Percentiles rank a stretch among this genome's conserved stretches.
Evolutionary conservation across 2,329 filamentous ascomycete genomes (phyloP).

Genomic region (Fusarium aywerte): DNA sequence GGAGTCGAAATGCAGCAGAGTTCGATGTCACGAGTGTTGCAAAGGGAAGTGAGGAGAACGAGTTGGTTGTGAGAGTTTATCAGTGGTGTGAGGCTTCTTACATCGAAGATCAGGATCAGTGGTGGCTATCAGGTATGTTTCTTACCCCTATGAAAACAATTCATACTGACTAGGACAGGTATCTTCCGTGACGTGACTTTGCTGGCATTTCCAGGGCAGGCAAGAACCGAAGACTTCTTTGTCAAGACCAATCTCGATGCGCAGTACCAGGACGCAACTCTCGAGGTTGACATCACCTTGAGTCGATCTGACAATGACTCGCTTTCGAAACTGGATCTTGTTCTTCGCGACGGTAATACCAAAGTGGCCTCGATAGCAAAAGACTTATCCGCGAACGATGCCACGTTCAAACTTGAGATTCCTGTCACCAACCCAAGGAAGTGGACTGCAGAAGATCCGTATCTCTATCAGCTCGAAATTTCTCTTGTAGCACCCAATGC

Average conservation of each 20-base stretch:
- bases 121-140: constrained; percentile 13
- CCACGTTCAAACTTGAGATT: rapidly evolving
- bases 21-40: neutral
- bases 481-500: neutral
- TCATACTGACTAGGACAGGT: neutral
- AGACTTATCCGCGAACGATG: rapidly evolving
- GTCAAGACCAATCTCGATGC: constrained; percentile 6
- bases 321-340: rapidly evolving
- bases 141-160: rapidly evolving
- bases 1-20: constrained; percentile 15
- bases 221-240: constrained; percentile 5
- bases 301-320: rapidly evolving
- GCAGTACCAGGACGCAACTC: neutral
- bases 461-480: constrained; percentile 7
- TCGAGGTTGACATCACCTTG: neutral
- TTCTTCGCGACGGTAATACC: neutral
- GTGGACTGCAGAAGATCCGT: constrained; percentile 8
- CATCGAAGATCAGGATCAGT: constrained; percentile 20
- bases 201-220: neutral
- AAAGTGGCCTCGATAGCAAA: neutral
- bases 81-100: constrained; percentile 19
- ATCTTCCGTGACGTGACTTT: constrained; percentile 20
- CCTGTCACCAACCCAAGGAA: neutral
- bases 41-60: neutral
- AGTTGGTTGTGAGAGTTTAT: constrained; percentile 6